Base-by-base conservation (phyloP, 345 rosid species). In the Psidium guajava region DNA sequence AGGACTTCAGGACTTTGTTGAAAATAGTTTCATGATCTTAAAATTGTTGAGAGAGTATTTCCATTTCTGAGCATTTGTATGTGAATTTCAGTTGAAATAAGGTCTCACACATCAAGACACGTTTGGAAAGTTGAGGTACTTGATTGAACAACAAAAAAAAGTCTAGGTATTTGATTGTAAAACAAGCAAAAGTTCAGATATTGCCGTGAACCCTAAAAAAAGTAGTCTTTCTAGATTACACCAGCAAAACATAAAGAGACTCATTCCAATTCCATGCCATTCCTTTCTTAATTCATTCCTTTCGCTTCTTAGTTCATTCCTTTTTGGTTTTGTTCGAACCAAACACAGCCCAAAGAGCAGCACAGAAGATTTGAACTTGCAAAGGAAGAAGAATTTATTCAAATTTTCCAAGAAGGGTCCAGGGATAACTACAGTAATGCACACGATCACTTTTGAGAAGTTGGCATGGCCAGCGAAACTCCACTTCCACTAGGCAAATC, bases 401-500 rank as follows among this genome's bases (percentile, higher is more conserved):
- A 25, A 81, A 44, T 25, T 47, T 42, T 84, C 75, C 49, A 27
- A 53, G 74, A 22, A 49, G 57, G 47, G 47, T 36, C 77, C 77
- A 18, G 77, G 77, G 77, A 4, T 18, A 69, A 36, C 36, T 69
- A 69, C 77, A 36, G 13, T 69, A 21, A 69, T 9, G 47, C 25
- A 69, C 77, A 40, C 18, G 47, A 69, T 69, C 89, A 89, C 92
- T 95, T 94, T 87, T 93, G 96, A 10, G 98, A 97, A 11, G 98
- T 97, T 20, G 99, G 99, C 99, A 97, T 97, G 58, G 98, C 99
- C n/a, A 97, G 92, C 27, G 98, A 97, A 84, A 96, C 94, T 58
- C 95, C 93, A 6, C 85, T 85, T 32, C 94, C 92, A 16, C 88
- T 91, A 7, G 97, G 95, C 85, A 94, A 91, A 89, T 94, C 98